Conservation (phyloP, 2,329 filamentous ascomycete genomes). For the Trichoderma harzianum region DNA sequence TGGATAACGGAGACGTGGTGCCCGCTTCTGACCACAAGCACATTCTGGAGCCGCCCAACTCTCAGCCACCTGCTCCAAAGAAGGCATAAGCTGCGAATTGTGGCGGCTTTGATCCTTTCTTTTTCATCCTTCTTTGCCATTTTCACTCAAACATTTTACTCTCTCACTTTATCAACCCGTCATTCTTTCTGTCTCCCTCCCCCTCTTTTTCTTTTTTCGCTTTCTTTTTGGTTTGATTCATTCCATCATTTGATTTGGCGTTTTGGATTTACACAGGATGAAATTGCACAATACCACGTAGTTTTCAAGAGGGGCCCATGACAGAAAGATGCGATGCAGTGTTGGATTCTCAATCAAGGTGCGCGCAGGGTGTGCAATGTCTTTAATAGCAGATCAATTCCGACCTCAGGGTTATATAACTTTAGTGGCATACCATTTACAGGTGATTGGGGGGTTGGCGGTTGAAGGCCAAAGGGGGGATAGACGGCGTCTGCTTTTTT, state of each 20-base stretch:
- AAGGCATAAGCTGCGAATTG: background rate
- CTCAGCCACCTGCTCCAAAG: constrained; percentile 31
- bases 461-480: background rate
- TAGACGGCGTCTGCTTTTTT: constrained; percentile 7
- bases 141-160: background rate
- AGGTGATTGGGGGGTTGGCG: background rate
- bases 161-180: background rate
- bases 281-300: constrained; percentile 11
- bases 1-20: constrained; percentile 65
- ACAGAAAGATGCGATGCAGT: background rate
- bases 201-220: no score
- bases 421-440: constrained; percentile 5
- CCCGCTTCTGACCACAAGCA: constrained; percentile 77
- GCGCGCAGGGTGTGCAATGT: background rate
- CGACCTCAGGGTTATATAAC: constrained; percentile 6
- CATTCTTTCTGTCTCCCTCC: background rate
- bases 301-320: background rate
- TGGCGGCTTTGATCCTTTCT: background rate
- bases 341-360: background rate
- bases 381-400: constrained; percentile 1
- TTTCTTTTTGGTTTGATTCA: background rate
- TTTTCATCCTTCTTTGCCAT: background rate
- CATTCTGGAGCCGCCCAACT: constrained; percentile 70
- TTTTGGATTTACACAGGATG: background rate
- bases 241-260: background rate